Percentiles rank a stretch among this genome's conserved stretches.
These are phyloP conservation scores for Melanogaster broomeanus DNA, from an alignment of 768 basidiomycete genomes.

Conservation along the genomic window DNA sequence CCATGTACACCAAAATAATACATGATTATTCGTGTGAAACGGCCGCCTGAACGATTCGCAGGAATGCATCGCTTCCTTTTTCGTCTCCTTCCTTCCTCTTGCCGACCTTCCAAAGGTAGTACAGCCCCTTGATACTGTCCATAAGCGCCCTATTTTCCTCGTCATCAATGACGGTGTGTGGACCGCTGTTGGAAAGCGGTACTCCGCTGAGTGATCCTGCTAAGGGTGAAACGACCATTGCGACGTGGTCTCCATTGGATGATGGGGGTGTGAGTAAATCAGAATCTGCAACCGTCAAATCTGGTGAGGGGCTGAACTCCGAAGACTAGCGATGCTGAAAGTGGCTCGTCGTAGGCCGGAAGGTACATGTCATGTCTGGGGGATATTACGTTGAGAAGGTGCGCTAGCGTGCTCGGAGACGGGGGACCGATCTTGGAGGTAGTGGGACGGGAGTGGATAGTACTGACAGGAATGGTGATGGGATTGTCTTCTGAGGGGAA, in stretches of 20 bases:
- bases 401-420: conserved; percentile 24
- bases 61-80: conserved; percentile 30
- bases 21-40: conserved; percentile 16
- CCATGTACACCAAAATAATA: neutral
- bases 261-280: conserved; percentile 25
- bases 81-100: conserved; percentile 21
- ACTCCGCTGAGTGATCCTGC: conserved; percentile 12
- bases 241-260: conserved; percentile 7
- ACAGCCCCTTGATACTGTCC: conserved; percentile 56
- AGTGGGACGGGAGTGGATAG: conserved; percentile 17
- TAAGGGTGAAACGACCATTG: conserved; percentile 14
- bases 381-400: conserved; percentile 29
- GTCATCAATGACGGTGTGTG: neutral
- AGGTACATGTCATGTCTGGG: conserved; percentile 21
- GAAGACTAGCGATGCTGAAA: conserved; percentile 8
- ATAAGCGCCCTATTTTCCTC: conserved; percentile 45
- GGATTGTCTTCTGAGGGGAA: conserved; percentile 8
- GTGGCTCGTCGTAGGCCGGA: conserved; percentile 9
- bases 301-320: conserved; percentile 4
- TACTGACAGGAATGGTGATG: conserved; percentile 13
- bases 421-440: conserved; percentile 19
- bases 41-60: conserved; percentile 36
- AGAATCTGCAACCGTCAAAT: conserved; percentile 21
- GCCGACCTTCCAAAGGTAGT: conserved; percentile 56
- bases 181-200: conserved; percentile 2